These are phyloP conservation scores for Pholiota molesta DNA, from an alignment of 768 basidiomycete genomes.

Conservation along the genomic window DNA sequence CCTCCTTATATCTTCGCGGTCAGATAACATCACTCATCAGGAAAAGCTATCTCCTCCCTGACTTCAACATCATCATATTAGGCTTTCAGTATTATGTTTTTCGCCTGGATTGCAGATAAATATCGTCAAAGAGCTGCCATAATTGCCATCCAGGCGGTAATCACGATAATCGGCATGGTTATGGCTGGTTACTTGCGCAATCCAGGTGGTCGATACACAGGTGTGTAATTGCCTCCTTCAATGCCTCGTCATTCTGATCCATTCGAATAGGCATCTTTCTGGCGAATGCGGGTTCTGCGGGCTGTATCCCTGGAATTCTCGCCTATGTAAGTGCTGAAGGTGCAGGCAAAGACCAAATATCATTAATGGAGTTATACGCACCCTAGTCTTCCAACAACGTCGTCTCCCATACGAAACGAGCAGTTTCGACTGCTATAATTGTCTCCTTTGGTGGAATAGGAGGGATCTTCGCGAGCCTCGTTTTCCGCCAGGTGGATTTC, in stretches of 20 bases:
- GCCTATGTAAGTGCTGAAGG: conserved; percentile 45
- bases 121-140: conserved; percentile 43
- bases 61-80: conserved; percentile 18
- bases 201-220: conserved; percentile 44
- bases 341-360: neutral
- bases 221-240: conserved; percentile 25
- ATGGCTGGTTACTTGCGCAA: conserved; percentile 41
- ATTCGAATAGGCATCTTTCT: conserved; percentile 45
- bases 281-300: conserved; percentile 45
- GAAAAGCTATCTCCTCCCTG: conserved; percentile 4
- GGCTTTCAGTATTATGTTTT: conserved; percentile 43
- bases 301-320: conserved; percentile 49
- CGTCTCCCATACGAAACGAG: conserved; percentile 50
- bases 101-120: conserved; percentile 51
- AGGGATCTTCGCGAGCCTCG: conserved; percentile 48
- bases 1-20: conserved; percentile 54
- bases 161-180: conserved; percentile 44
- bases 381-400: conserved; percentile 52
- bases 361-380: conserved; percentile 6
- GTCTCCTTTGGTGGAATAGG: conserved; percentile 52
- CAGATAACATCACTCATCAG: conserved; percentile 18
- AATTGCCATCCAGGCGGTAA: conserved; percentile 43
- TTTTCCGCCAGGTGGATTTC: conserved; percentile 48
- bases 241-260: neutral
- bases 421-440: conserved; percentile 49